Conservation (phyloP, 345 rosid genomes). For the Murraya paniculata region DNA sequence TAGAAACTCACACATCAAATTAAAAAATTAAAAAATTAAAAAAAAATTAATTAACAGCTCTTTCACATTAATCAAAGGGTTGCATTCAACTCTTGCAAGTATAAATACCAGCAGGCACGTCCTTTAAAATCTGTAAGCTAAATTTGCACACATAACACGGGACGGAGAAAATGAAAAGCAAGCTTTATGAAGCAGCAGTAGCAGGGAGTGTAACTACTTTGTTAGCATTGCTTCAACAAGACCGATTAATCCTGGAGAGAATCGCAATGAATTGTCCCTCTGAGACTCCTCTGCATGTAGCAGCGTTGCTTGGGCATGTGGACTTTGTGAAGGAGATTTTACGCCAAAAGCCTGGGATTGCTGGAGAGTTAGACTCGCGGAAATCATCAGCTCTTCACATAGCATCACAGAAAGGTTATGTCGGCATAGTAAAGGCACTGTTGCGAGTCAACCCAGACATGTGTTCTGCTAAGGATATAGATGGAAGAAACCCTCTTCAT, state of each 20-base stretch:
- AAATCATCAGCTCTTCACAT: constrained; percentile 13
- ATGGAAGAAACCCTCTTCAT: constrained; percentile 15
- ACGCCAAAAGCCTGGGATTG: constrained; percentile 9
- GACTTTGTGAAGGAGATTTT: constrained; percentile 7
- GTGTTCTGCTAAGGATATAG: background rate
- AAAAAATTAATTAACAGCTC: no score
- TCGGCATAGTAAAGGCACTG: constrained; percentile 16
- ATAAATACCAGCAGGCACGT: background rate
- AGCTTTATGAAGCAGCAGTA: constrained; percentile 5
- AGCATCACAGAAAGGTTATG: constrained; percentile 13
- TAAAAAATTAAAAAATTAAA: no score
- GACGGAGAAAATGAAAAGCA: background rate
- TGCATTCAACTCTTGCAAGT: background rate
- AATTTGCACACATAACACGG: background rate
- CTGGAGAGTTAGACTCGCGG: constrained; percentile 5
- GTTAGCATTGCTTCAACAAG: background rate
- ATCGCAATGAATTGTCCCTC: background rate
- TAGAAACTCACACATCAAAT: no score
- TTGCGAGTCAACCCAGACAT: background rate
- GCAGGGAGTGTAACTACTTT: background rate
- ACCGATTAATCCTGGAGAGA: background rate
- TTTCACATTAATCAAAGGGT: no score
- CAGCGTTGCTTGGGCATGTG: constrained; percentile 10
- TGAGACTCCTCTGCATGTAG: constrained; percentile 17
- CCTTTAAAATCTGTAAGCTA: background rate